Percentiles rank a stretch among this genome's conserved stretches.
These are phyloP conservation scores for Debaryomyces fabryi DNA, from an alignment of 1,139 yeast species.

Conservation along the genomic window DNA sequence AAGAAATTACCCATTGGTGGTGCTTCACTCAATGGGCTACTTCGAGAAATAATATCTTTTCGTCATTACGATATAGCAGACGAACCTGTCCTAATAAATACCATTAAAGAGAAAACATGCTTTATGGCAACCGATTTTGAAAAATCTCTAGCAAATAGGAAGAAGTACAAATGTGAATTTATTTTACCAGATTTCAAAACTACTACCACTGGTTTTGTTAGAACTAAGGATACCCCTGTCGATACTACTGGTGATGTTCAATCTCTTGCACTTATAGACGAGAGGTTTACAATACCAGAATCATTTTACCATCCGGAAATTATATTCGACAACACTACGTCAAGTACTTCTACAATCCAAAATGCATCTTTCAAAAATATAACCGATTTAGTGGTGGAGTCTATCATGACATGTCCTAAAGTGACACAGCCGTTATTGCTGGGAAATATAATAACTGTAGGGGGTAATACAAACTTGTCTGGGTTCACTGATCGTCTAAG, in stretches of 20 bases:
- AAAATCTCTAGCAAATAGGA: conserved; percentile 48
- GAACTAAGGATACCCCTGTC: conserved; percentile 16
- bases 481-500: conserved; percentile 66
- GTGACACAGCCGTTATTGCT: conserved; percentile 74
- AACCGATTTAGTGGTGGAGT: conserved; percentile 74
- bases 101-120: conserved; percentile 81
- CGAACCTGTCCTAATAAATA: conserved; percentile 81
- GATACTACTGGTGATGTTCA: conserved; percentile 52
- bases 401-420: conserved; percentile 73
- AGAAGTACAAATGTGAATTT: conserved; percentile 54
- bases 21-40: conserved; percentile 73
- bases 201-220: conserved; percentile 67
- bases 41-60: conserved; percentile 83
- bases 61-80: conserved; percentile 93
- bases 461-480: conserved; percentile 77
- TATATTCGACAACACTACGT: conserved; percentile 41
- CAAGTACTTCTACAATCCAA: conserved; percentile 36
- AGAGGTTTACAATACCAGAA: conserved; percentile 87
- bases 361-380: conserved; percentile 68
- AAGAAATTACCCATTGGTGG: conserved; percentile 84
- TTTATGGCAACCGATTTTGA: conserved; percentile 72
- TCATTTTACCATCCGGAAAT: conserved; percentile 84
- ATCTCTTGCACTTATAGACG: conserved; percentile 71
- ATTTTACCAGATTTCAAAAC: conserved; percentile 87
- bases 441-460: conserved; percentile 78